Base-by-base conservation (phyloP, 805 yeast genomes). In the Kodamaea sagamina region DNA sequence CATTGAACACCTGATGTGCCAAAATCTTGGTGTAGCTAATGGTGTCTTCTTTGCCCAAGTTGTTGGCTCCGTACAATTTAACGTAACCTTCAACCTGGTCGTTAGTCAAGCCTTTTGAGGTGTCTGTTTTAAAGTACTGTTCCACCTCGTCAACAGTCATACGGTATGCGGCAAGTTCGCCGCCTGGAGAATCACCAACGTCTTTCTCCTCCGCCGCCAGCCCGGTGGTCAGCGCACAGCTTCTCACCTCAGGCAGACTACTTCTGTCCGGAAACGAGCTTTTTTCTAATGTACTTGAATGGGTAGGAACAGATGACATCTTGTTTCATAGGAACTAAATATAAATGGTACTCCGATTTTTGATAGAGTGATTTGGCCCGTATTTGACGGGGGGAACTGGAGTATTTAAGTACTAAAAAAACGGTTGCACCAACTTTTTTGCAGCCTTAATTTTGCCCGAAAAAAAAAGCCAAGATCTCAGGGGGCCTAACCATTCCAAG, bases 1-100 rank as follows among this genome's bases (percentile, higher is more conserved):
- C 92, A 57, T 85, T 85, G 60, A 81, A 81, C 2, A 81, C 68
- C 53, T 85, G 93, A 49, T 82, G 84, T 31, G 83, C 65, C 19
- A 85, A 48, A 43, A 86, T 84, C 41, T 66, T 65, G 19, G 73
- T 51, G 41, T 79, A 63, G 6, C 84, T 77, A 41, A 83, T 75
- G 17, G 73, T 74, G 29, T 68, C 68, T 21, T 74, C 84, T 29
- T 79, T 82, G 6, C 87, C 89, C 1, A 86, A 67, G 10, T 70
- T 66, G 62, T 85, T 85, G 9, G 63, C 67, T 11, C 93, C 93
- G 54, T 77, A 71, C 28, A 58, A 43, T 11, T 41, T 39, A 17
- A 25, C 9, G 11, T 22, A 12, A 12, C 39, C 44, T 21, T 40
- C 37, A 4, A 48, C 63, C 32, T 57, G 61, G 11, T 44, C 29